Evolutionary conservation across 257 asterid genomes (phyloP), one percentile per base, ranked within the genome.

Genomic region (Solanum sparsipilum): DNA sequence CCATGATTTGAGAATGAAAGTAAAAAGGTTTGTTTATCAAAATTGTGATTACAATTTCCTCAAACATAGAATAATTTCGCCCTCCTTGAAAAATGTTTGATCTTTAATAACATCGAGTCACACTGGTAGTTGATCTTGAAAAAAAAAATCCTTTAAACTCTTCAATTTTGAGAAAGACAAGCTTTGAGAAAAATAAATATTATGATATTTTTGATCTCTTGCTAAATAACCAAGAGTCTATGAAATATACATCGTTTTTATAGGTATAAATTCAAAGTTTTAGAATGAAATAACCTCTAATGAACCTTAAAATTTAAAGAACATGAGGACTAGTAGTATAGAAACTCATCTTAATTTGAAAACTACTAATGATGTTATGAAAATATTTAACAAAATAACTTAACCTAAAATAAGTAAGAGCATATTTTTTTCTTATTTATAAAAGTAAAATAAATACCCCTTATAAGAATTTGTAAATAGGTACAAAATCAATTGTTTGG

Each of bases 21-120:
- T 67, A 25, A 3, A n/a, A 67, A 1, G 0, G 1, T 67, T 67
- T 67, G 7, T 67, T 25, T 25, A 25, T 67, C 0, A 67, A 23
- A 23, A 9, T 63, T 63, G 5, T 9, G 31, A n/a, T 4, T 63
- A 67, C 2, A 25, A 5, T 67, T 12, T 67, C 3, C 1, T n/a
- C 18, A 4, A n/a, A 65, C 4, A 11, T 65, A 10, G 4, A n/a
- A 65, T n/a, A 1, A 10, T n/a, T 11, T 10, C 0, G 1, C 0
- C 6, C 3, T 65, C 0, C 6, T 11, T 65, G 7, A 65, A 25
- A 10, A 5, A 3, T 65, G 32, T 65, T 65, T 65, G 32, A 65
- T n/a, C 72, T n/a, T 65, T 2, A 5, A n/a, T 21, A n/a, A 63
- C 13, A n/a, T 63, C 13, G 13, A 11, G 7, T 6, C 12, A 23